Conservation (phyloP, 768 basidiomycete species). For the Termitomyces sp. region DNA sequence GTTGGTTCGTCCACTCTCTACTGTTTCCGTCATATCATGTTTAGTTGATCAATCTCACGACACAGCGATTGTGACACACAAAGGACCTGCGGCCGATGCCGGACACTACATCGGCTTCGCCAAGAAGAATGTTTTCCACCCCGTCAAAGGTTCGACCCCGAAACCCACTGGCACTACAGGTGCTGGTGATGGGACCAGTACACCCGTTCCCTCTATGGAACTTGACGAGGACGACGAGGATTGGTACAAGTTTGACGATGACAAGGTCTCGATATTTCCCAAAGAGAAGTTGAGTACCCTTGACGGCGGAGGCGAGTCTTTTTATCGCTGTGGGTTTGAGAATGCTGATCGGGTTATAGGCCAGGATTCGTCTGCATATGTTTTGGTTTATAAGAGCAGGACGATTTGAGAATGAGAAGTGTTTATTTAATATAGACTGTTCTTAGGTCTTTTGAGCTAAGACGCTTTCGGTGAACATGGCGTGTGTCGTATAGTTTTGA, state of each 20-base stretch:
- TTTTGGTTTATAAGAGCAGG: slow-evolving; percentile 79
- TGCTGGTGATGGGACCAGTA: slow-evolving; percentile 9
- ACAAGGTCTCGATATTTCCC: slow-evolving; percentile 85
- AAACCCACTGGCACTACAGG: slow-evolving; percentile 15
- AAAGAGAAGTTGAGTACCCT: slow-evolving; percentile 80
- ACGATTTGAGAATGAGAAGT: slow-evolving; percentile 11
- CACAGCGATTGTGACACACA: slow-evolving; percentile 92
- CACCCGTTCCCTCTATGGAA: slow-evolving; percentile 24
- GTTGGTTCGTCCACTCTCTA: slow-evolving; percentile 47
- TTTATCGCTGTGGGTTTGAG: background rate
- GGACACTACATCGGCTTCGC: slow-evolving; percentile 96
- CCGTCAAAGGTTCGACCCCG: slow-evolving; percentile 22
- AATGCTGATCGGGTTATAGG: slow-evolving; percentile 24
- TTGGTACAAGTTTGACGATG: slow-evolving; percentile 97
- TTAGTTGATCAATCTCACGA: background rate
- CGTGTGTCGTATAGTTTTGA: background rate
- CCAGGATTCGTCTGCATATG: slow-evolving; percentile 87
- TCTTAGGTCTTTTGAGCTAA: background rate
- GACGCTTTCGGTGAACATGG: background rate
- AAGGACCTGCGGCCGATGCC: slow-evolving; percentile 90
- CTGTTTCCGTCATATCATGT: background rate
- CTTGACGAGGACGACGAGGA: slow-evolving; percentile 68
- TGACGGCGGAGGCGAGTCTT: slow-evolving; percentile 72
- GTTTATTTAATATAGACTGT: background rate
- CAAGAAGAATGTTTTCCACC: slow-evolving; percentile 70